Percentiles rank a stretch among this genome's conserved stretches.
Evolutionary conservation across 257 asterid species (phyloP).

Genomic region (Handroanthus guayacan): DNA sequence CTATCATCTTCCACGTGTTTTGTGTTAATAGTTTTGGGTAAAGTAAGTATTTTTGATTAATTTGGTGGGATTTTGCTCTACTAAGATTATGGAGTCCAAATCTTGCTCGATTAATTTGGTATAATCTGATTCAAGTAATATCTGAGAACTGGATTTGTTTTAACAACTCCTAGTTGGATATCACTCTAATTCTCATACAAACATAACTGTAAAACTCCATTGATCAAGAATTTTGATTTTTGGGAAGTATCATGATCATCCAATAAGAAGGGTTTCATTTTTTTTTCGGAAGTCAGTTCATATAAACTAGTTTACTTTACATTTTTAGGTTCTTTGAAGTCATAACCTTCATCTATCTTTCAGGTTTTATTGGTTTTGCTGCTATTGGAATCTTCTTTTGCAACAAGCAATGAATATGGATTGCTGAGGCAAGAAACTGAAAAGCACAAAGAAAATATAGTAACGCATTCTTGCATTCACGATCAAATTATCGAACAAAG

Average conservation of each 20-base stretch:
- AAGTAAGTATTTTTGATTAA: conserved; percentile 13
- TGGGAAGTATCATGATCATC: too few species aligned
- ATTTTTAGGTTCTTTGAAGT: conserved; percentile 15
- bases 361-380: conserved; percentile 74
- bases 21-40: conserved; percentile 26
- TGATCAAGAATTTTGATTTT: background rate
- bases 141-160: conserved; percentile 8
- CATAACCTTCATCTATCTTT: conserved; percentile 31
- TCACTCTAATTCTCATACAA: background rate
- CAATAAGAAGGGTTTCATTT: too few species aligned
- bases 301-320: background rate
- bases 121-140: conserved; percentile 3
- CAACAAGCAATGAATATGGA: conserved; percentile 48
- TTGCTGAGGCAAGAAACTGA: conserved; percentile 52
- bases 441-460: conserved; percentile 46
- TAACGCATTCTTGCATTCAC: conserved; percentile 89
- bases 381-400: conserved; percentile 59
- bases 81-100: conserved; percentile 19
- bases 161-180: background rate
- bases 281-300: too few species aligned
- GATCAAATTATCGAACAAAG: conserved; percentile 90
- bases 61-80: conserved; percentile 22
- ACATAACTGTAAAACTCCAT: background rate
- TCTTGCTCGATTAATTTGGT: conserved; percentile 4
- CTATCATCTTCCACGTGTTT: background rate